These are phyloP conservation scores for Stephania japonica DNA, from an alignment of 164 flowering plant genomes.

Conservation along the genomic window DNA sequence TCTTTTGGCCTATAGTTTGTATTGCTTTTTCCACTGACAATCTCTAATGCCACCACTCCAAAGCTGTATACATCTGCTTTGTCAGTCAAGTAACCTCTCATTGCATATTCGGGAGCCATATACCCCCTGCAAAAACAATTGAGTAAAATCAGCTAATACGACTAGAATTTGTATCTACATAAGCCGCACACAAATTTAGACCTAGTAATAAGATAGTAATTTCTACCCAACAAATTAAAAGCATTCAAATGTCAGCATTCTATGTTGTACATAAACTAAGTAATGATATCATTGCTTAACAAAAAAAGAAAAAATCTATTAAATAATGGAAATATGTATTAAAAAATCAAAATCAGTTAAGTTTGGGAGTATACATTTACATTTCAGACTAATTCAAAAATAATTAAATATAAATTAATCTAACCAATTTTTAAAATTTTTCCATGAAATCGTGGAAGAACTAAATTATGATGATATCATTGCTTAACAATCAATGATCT, in stretches of 20 bases:
- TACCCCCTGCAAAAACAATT: conserved; percentile 50
- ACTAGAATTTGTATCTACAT: neutral
- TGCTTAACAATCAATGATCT: too few relatives aligned
- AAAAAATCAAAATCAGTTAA: too few relatives aligned
- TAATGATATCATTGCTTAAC: too few relatives aligned
- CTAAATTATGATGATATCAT: too few relatives aligned
- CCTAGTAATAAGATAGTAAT: neutral
- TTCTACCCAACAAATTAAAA: neutral
- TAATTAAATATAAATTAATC: too few relatives aligned
- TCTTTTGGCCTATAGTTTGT: conserved; percentile 47
- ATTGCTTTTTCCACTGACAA: conserved; percentile 78
- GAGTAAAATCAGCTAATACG: neutral
- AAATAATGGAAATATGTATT: too few relatives aligned
- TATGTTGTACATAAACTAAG: too few relatives aligned
- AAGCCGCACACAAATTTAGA: neutral
- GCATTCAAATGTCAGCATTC: neutral
- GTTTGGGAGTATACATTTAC: too few relatives aligned
- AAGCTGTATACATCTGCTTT: conserved; percentile 92
- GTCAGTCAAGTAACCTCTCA: conserved; percentile 72
- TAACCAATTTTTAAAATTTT: too few relatives aligned
- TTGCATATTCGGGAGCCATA: conserved; percentile 94
- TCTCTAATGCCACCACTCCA: conserved; percentile 68
- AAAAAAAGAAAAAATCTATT: too few relatives aligned
- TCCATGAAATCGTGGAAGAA: too few relatives aligned
- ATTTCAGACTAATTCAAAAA: too few relatives aligned